Evolutionary conservation across 2,329 filamentous ascomycete genomes (phyloP).

Genomic region (Apiospora malaysiana): DNA sequence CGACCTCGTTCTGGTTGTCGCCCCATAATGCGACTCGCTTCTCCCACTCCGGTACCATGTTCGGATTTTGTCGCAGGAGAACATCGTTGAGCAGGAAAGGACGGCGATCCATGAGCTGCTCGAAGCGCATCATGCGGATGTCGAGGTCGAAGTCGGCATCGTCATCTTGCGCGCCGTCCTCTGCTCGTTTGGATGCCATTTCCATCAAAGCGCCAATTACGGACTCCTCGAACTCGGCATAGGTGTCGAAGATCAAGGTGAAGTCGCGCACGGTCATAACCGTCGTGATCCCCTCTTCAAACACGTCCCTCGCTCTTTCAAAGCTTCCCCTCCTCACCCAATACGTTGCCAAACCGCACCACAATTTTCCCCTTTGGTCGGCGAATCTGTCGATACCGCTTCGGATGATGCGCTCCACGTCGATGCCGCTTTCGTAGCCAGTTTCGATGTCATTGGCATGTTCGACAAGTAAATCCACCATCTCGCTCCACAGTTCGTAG

Average conservation of each 20-base stretch:
- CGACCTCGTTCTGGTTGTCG: slow-evolving; percentile 87
- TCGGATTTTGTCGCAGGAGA: slow-evolving; percentile 90
- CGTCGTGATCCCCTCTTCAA: slow-evolving; percentile 95
- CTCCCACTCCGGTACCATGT: slow-evolving; percentile 96
- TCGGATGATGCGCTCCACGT: slow-evolving; percentile 89
- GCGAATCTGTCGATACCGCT: slow-evolving; percentile 91
- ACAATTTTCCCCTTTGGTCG: slow-evolving; percentile 92
- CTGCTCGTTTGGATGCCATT: slow-evolving; percentile 77
- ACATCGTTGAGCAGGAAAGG: slow-evolving; percentile 98
- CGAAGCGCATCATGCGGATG: slow-evolving; percentile 96
- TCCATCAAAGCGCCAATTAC: slow-evolving; percentile 93
- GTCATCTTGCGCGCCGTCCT: slow-evolving; percentile 78
- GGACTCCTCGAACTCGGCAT: slow-evolving; percentile 95
- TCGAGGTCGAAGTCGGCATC: slow-evolving; percentile 93
- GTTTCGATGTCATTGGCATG: slow-evolving; percentile 88
- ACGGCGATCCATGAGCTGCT: slow-evolving; percentile 95
- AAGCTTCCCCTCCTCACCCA: slow-evolving; percentile 95
- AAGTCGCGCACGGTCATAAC: slow-evolving; percentile 99
- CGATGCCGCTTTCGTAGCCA: slow-evolving; percentile 79
- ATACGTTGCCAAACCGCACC: slow-evolving; percentile 93
- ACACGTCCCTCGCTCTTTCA: slow-evolving; percentile 89
- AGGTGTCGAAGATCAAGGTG: slow-evolving; percentile 93
- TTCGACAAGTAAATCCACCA: slow-evolving; percentile 92
- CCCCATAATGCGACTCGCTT: slow-evolving; percentile 97
- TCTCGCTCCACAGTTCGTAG: slow-evolving; percentile 96